Percentiles rank a stretch among this genome's conserved stretches.
Conservation (phyloP, 1,284 basidiomycete genomes). For the Sparassis latifolia region DNA sequence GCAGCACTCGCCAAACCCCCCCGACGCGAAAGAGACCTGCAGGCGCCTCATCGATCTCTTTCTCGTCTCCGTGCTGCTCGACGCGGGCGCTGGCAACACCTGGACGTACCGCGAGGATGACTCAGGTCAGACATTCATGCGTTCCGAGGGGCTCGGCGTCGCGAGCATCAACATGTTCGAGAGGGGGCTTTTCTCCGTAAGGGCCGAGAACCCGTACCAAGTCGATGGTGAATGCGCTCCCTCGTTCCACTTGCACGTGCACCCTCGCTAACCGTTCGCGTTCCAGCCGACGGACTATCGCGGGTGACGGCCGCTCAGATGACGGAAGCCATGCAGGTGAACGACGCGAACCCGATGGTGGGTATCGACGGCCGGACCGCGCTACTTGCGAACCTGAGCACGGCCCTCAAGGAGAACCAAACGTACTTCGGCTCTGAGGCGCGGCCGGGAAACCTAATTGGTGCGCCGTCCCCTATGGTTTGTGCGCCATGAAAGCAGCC, state of each 20-base stretch:
- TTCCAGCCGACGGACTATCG: conserved; percentile 64
- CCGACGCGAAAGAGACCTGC: conserved; percentile 55
- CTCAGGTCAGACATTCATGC: conserved; percentile 53
- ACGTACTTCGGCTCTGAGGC: conserved; percentile 66
- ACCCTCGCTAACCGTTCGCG: neutral
- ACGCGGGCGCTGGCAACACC: conserved; percentile 84
- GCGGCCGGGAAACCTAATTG: conserved; percentile 79
- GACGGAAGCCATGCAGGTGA: conserved; percentile 78
- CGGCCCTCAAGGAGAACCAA: conserved; percentile 58
- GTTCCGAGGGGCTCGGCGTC: conserved; percentile 91
- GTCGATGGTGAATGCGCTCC: conserved; percentile 70
- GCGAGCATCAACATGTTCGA: conserved; percentile 90
- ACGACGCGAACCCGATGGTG: conserved; percentile 76
- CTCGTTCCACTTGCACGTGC: neutral
- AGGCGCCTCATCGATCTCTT: conserved; percentile 85
- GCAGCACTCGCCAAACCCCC: conserved; percentile 39
- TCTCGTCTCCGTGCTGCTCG: conserved; percentile 88
- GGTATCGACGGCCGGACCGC: conserved; percentile 84
- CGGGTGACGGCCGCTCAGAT: conserved; percentile 58
- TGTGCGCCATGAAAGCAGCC: neutral
- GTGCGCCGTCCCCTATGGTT: conserved; percentile 31
- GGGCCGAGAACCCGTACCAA: conserved; percentile 51
- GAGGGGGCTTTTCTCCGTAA: conserved; percentile 76
- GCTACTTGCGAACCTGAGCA: conserved; percentile 68
- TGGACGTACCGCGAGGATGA: conserved; percentile 75